A percentile compares a stretch with the other conserved stretches of the same genome.
Evolutionary conservation across 2,329 filamentous ascomycete genomes (phyloP).

Genomic region (Paecilomyces fulvus): DNA sequence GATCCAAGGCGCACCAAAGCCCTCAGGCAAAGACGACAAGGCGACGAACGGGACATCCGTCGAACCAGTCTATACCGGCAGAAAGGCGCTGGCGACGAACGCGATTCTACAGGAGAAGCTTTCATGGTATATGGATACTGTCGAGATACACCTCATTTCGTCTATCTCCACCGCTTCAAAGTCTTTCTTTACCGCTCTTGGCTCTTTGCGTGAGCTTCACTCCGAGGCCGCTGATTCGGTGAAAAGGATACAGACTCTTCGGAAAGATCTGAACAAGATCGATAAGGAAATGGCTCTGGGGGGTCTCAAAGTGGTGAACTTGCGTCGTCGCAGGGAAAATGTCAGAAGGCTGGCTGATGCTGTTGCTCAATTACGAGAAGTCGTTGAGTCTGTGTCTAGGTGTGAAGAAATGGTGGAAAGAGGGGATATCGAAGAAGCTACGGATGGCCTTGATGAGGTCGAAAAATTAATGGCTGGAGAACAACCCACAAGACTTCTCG

Average conservation of each 20-base stretch:
- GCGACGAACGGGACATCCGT: slow-evolving; percentile 49
- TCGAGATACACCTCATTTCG: slow-evolving; percentile 92
- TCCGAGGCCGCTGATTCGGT: slow-evolving; percentile 89
- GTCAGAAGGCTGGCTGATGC: slow-evolving; percentile 72
- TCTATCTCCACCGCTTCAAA: slow-evolving; percentile 94
- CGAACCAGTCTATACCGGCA: slow-evolving; percentile 47
- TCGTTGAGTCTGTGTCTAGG: slow-evolving; percentile 64
- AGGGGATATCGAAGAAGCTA: slow-evolving; percentile 73
- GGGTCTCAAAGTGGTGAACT: slow-evolving; percentile 76
- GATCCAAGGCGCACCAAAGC: slow-evolving; percentile 58
- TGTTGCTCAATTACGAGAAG: slow-evolving; percentile 69
- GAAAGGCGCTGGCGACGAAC: slow-evolving; percentile 89
- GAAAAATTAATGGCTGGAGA: slow-evolving; percentile 75
- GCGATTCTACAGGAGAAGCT: slow-evolving; percentile 96
- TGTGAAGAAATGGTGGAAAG: slow-evolving; percentile 77
- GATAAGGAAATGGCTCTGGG: slow-evolving; percentile 81
- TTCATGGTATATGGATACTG: slow-evolving; percentile 99
- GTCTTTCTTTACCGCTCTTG: slow-evolving; percentile 90
- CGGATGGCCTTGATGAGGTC: slow-evolving; percentile 67
- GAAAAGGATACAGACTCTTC: slow-evolving; percentile 68
- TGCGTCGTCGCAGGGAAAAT: slow-evolving; percentile 75
- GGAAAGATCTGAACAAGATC: slow-evolving; percentile 69
- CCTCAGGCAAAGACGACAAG: slow-evolving; percentile 45
- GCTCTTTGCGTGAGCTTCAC: slow-evolving; percentile 82
- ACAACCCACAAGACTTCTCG: slow-evolving; percentile 28